Conservation (phyloP, 345 rosid genomes). For the Geranium brycei region DNA sequence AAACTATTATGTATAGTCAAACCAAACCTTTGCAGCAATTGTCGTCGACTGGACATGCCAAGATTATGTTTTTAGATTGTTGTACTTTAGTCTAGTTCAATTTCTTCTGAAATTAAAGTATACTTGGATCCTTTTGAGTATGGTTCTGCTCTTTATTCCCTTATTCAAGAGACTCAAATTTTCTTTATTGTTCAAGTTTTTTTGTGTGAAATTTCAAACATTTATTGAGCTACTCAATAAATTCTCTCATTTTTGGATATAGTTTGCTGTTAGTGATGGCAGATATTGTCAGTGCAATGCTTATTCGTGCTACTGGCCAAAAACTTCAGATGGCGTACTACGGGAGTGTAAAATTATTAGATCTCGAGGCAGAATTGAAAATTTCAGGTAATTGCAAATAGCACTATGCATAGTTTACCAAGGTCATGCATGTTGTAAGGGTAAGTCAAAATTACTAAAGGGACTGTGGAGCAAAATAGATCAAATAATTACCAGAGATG, state of each 20-base stretch:
- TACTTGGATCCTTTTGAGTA: not conserved
- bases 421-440: not conserved
- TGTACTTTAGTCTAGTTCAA: no score
- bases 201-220: not conserved
- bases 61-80: not conserved
- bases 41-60: not conserved
- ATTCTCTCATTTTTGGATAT: slow-evolving; percentile 35
- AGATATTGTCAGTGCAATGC: slow-evolving; percentile 70
- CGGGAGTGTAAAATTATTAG: slow-evolving; percentile 38
- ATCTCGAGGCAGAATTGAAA: slow-evolving; percentile 24
- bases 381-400: slow-evolving; percentile 30
- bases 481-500: not conserved
- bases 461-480: no score
- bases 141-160: not conserved
- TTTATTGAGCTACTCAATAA: not conserved
- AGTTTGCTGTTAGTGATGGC: slow-evolving; percentile 76
- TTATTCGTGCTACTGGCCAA: slow-evolving; percentile 58
- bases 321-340: slow-evolving; percentile 43
- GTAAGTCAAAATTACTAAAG: not conserved
- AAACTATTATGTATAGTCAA: not conserved
- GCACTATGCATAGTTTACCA: not conserved
- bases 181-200: not conserved
- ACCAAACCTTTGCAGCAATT: not conserved
- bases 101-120: no score
- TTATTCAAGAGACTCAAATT: slow-evolving; percentile 1